Conservation (phyloP, 345 rosid species). For the Populus deltoides region DNA sequence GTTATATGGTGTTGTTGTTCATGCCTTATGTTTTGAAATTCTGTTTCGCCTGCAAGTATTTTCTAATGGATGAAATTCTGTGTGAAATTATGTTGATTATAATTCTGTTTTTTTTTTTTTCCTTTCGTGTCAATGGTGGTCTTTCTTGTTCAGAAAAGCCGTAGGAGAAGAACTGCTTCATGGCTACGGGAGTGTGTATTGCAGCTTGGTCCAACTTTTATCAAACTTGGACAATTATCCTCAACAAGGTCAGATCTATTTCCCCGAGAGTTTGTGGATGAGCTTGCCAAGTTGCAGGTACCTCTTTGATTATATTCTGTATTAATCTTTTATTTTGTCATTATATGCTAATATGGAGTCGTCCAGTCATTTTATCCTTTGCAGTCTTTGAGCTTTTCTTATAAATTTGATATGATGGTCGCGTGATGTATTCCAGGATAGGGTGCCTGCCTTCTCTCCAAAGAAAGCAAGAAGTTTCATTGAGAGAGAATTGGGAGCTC, state of each 20-base stretch:
- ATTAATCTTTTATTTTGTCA: not conserved
- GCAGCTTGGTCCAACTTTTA: slow-evolving; percentile 98
- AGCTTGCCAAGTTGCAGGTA: slow-evolving; percentile 98
- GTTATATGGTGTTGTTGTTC: not conserved
- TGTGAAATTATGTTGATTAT: not conserved
- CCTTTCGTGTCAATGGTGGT: slow-evolving; percentile 18
- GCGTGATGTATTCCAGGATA: slow-evolving; percentile 51
- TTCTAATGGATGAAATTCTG: not conserved
- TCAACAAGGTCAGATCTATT: slow-evolving; percentile 92
- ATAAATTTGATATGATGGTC: not conserved
- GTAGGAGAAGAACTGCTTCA: slow-evolving; percentile 71
- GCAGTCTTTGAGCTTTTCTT: not conserved
- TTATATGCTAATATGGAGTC: not conserved
- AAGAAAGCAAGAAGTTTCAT: slow-evolving; percentile 71
- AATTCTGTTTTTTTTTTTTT: not conserved
- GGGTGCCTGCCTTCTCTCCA: slow-evolving; percentile 91
- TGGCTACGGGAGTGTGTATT: slow-evolving; percentile 85
- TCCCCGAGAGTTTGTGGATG: slow-evolving; percentile 88
- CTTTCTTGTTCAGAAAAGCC: slow-evolving; percentile 49
- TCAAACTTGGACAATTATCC: slow-evolving; percentile 90
- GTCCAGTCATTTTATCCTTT: not conserved
- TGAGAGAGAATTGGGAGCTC: slow-evolving; percentile 76
- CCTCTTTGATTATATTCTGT: slow-evolving; percentile 2
- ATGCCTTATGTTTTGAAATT: not conserved
- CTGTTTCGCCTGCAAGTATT: no score